Evolutionary conservation across 257 asterid genomes (phyloP).

Genomic region (Orobanche coerulescens): DNA sequence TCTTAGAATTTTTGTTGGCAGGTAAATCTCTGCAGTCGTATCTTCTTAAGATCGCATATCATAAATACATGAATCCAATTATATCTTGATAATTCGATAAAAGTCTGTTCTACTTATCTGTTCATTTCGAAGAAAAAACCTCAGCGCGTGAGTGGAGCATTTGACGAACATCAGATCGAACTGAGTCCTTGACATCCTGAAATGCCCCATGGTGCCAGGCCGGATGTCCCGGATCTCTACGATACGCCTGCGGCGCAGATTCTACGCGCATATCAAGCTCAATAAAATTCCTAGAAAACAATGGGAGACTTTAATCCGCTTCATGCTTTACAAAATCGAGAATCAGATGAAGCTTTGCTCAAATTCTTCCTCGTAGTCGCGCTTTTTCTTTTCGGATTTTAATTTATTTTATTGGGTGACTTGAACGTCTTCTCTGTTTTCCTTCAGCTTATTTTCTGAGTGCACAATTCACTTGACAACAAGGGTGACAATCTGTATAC

Average conservation of each 20-base stretch:
- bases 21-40: neutral
- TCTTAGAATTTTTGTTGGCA: neutral
- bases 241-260: conserved; percentile 68
- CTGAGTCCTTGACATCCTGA: conserved; percentile 80
- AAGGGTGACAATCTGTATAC: too few species aligned
- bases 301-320: conserved; percentile 25
- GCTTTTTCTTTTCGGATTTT: too few species aligned
- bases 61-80: neutral
- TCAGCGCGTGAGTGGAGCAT: conserved; percentile 97
- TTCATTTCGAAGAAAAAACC: conserved; percentile 50
- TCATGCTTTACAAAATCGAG: conserved; percentile 25
- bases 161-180: conserved; percentile 87
- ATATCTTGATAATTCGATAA: too few species aligned
- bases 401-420: too few species aligned
- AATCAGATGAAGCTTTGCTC: neutral
- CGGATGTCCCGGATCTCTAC: conserved; percentile 95
- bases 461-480: too few species aligned
- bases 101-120: too few species aligned
- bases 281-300: conserved; percentile 30
- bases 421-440: too few species aligned
- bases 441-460: too few species aligned
- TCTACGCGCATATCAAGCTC: conserved; percentile 33
- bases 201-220: conserved; percentile 97
- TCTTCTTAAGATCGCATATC: neutral
- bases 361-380: neutral